Base-by-base conservation (phyloP, 2,329 filamentous ascomycete species). In the Clarireedia homoeocarpa region DNA sequence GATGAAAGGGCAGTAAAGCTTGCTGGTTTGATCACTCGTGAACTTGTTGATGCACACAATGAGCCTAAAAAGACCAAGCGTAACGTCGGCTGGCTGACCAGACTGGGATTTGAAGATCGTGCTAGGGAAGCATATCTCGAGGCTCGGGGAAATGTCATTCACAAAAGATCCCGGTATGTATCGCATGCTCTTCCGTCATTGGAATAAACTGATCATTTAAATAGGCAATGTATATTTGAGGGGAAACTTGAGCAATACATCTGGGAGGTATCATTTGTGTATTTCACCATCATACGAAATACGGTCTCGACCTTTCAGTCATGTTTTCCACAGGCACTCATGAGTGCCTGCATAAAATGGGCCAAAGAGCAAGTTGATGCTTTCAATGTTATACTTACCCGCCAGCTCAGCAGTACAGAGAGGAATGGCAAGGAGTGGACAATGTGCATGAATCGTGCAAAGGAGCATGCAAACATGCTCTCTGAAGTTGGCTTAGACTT, bases 301-400 rank as follows among this genome's bases (percentile, higher is more conserved):
- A 97, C 94, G 0, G 88, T 97, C 58, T 81, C 82, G 66, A 91
- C 89, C 67, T 96, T 94, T 72, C 90, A 95, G 68, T 75, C 77
- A 53, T 95, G 90, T 70, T 97, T 97, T 69, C 86, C 91, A 10
- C 80, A 89, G 26, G 78, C 84, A 14, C 89, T 94, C 76, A 95
- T 94, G 80, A 95, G 90, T 66, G 91, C 91, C 0, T 95, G 91
- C 65, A 92, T 99, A 65, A 95, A 92, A 69, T 99, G 94, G 94
- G 91, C 91, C n/a, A 97, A 96, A 72, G 87, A 94, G 65, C 85
- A 95, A 69, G 84, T 97, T 1, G 91, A 96, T 65, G 84, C 84
- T 2, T 97, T 97, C 76, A 97, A 96, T 66, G 79, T 78, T 47
- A 84, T 94, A 51, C 76, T 99, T 39, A 83, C 80, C 38, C 79